Evolutionary conservation across 768 basidiomycete genomes (phyloP).

Genomic region (Rhizopogon vesiculosus): DNA sequence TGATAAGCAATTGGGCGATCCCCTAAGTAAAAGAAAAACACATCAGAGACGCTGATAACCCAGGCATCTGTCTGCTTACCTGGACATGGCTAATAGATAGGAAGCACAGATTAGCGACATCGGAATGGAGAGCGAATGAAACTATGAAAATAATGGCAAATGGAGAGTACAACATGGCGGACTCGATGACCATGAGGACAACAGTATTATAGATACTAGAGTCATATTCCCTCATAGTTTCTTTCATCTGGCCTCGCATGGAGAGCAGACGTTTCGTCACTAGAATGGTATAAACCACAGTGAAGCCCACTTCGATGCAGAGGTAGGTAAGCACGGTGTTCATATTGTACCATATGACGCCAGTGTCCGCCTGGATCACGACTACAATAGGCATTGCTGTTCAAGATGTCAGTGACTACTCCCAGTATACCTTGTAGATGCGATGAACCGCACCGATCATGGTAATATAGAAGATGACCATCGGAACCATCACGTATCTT

Average conservation of each 20-base stretch:
- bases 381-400: constrained; percentile 15
- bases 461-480: constrained; percentile 10
- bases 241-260: constrained; percentile 12
- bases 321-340: constrained; percentile 24
- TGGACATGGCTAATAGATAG: constrained; percentile 27
- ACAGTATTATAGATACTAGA: constrained; percentile 17
- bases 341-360: constrained; percentile 18
- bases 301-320: constrained; percentile 24
- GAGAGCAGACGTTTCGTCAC: constrained; percentile 25
- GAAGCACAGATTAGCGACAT: constrained; percentile 29
- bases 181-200: constrained; percentile 27
- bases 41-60: not conserved
- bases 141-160: constrained; percentile 23
- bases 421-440: not conserved
- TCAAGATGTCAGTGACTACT: not conserved
- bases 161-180: constrained; percentile 19
- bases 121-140: constrained; percentile 9
- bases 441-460: constrained; percentile 9
- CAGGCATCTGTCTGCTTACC: constrained; percentile 10
- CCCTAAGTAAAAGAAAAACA: constrained; percentile 14
- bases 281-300: constrained; percentile 26
- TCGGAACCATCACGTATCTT: constrained; percentile 11
- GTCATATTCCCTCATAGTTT: constrained; percentile 7
- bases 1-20: constrained; percentile 31
- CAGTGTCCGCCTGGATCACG: constrained; percentile 11